Evolutionary conservation across 176 grass and related monocot genomes (phyloP), one percentile per base, ranked within the genome.

Genomic region (Poa annua): DNA sequence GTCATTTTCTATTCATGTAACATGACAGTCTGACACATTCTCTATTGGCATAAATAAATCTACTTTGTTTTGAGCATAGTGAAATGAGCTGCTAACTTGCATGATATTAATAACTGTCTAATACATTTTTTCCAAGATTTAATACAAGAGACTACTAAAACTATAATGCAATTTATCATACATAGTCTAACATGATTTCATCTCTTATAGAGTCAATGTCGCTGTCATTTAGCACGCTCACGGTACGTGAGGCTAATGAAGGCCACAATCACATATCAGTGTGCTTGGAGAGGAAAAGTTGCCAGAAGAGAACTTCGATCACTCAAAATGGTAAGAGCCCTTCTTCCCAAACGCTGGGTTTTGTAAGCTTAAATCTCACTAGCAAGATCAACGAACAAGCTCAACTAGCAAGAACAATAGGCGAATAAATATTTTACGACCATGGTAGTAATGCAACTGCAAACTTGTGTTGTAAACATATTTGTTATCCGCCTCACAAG

Each of bases 261-360:
- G 81, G 90, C 89, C 11, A 88, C 78, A 53, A 81, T 98, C 67
- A 77, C 29, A 13, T 47, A 74, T 74, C 96, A 98, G 78, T 95
- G 92, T 56, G 68, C 74, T 92, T 98, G 92, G 92, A 92, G 92
- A 85, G 88, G 88, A 83, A 92, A 44, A 87, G 21, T 95, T 66
- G 96, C 92, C 33, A 98, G 89, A 91, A 91, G 36, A 85, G 92
- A 93, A 83, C 91, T 98, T 44, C 83, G 78, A 53, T 88, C 91
- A 57, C 91, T 95, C 48, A 98, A 93, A 93, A 82, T 98, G 91
- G 96, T 98, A 91, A 89, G 75, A 77, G 4, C 38, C 0, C 15
- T 47, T 77, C 11, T 54, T 83, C 62, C 29, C 62, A 34, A 65
- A 17, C 1, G 14, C 64, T 15, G 15, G 15, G 7, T 14, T 6